A percentile compares a stretch with the other conserved stretches of the same genome.
Conservation (phyloP, 2,329 filamentous ascomycete species). For the Aureobasidium sp. region DNA sequence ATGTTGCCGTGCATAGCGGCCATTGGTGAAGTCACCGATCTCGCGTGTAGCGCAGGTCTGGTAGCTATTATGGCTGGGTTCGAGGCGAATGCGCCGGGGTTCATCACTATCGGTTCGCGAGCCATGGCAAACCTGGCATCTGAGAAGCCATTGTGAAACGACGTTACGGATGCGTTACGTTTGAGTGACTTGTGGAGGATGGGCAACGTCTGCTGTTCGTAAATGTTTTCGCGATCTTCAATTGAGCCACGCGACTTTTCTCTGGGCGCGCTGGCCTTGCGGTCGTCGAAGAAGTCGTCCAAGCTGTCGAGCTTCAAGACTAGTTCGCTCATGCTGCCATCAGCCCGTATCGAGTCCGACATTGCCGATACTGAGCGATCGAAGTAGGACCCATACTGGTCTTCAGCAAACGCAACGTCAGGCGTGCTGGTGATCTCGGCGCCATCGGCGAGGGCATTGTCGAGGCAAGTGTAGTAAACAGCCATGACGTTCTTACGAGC, state of each 20-base stretch:
- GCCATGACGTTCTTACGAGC: constrained; percentile 91
- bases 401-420: constrained; percentile 87
- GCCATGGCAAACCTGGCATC: constrained; percentile 54
- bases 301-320: constrained; percentile 54
- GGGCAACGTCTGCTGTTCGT: constrained; percentile 87
- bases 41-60: constrained; percentile 65
- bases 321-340: constrained; percentile 73
- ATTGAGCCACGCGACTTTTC: constrained; percentile 20
- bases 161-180: constrained; percentile 62
- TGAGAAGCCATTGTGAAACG: constrained; percentile 82
- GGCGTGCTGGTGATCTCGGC: constrained; percentile 63
- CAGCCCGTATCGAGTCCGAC: constrained; percentile 62
- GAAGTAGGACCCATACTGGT: constrained; percentile 72
- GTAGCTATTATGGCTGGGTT: constrained; percentile 33
- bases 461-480: constrained; percentile 86
- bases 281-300: constrained; percentile 50
- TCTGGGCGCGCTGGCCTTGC: constrained; percentile 26
- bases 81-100: constrained; percentile 50
- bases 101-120: constrained; percentile 46
- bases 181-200: constrained; percentile 77
- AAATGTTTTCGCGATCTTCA: constrained; percentile 70
- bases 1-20: constrained; percentile 34
- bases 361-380: constrained; percentile 83
- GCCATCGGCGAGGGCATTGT: constrained; percentile 30
- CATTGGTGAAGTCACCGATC: constrained; percentile 72